Evolutionary conservation across 2,329 filamentous ascomycete genomes (phyloP), one percentile per base, ranked within the genome.

Genomic region (Fusarium piperis): DNA sequence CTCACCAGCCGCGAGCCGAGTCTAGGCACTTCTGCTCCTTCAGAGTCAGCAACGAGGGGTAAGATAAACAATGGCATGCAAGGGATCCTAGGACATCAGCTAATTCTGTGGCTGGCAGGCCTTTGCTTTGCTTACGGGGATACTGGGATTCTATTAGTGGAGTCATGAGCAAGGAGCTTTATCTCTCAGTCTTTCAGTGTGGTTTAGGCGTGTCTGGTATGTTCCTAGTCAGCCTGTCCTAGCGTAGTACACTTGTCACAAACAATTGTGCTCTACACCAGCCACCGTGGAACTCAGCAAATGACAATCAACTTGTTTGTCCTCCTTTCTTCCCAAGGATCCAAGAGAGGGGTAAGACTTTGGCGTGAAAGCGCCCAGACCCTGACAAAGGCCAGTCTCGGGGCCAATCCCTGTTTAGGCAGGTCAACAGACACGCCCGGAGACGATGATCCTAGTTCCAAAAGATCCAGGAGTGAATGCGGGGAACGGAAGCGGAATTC

Each of bases 1-100:
- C 30, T 55, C 32, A 38, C 56, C 56, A 26, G 16, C 18, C 10
- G 26, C 26, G 58, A 57, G 53, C 65, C 46, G 63, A 72, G 69
- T 9, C 30, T 10, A 9, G 16, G 12, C 28, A 20, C 33, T 4
- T 38, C 26, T 20, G 28, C 2, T 9, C 15, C 23, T 66, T 39
- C 44, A 6, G 38, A 20, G 26, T 48, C 36, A 53, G n/a, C 1
- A 44, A 3, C 16, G 18, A n/a, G 9, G 32, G 3, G 11, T 7
- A 38, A 62, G 18, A 69, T 53, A 59, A 62, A 48, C 52, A 30
- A 16, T n/a, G 44, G 26, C 11, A 13, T 48, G 26, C 44, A 48
- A 12, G 44, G 44, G 44, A 48, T 48, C 26, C 44, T 28, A 13
- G 44, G 26, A 12, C 10, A 30, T 48, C 44, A 48, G 44, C 44